A percentile compares a stretch with the other conserved stretches of the same genome.
phyloP scores from a whole-genome alignment of 129 eudicot species.

The Rutidosis leptorrhynchoides region DNA sequence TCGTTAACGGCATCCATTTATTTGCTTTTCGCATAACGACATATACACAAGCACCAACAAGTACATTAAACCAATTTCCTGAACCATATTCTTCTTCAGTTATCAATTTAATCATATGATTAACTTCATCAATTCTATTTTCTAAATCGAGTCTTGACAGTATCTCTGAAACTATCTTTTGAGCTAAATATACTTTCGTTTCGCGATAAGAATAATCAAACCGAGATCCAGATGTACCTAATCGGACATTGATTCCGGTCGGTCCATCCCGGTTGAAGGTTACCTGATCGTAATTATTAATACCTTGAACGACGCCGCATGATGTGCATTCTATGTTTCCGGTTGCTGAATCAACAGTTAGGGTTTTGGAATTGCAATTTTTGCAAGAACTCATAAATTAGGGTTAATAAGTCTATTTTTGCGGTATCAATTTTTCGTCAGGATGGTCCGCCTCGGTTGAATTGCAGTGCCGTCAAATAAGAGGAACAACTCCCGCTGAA shows the following conservation, averaged over 20 bases:
- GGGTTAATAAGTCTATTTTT: too few relatives aligned
- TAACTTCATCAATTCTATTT: constrained; percentile 41
- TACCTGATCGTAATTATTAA: constrained; percentile 15
- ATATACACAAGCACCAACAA: constrained; percentile 75
- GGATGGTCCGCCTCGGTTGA: too few relatives aligned
- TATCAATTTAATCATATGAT: constrained; percentile 45
- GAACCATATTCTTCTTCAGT: constrained; percentile 66
- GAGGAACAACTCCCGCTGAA: too few relatives aligned
- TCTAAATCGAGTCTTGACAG: constrained; percentile 3
- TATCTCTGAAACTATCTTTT: constrained; percentile 18
- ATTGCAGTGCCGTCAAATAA: too few relatives aligned
- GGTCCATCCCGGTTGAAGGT: constrained; percentile 52
- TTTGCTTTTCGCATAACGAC: constrained; percentile 55
- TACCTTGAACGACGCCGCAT: not conserved
- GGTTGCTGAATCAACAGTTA: constrained; percentile 35
- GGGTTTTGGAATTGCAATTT: constrained; percentile 20
- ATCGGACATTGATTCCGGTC: not conserved
- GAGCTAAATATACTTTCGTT: constrained; percentile 19
- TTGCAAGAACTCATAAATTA: not conserved
- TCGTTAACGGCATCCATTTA: constrained; percentile 45
- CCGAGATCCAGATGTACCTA: constrained; percentile 11
- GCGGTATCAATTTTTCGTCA: too few relatives aligned
- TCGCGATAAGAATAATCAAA: constrained; percentile 34
- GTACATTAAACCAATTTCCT: constrained; percentile 68
- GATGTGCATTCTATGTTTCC: constrained; percentile 26